Percentiles rank a stretch among this genome's conserved stretches.
Conservation (phyloP, 306 rosid species). For the Gastrolobium bilobum region DNA sequence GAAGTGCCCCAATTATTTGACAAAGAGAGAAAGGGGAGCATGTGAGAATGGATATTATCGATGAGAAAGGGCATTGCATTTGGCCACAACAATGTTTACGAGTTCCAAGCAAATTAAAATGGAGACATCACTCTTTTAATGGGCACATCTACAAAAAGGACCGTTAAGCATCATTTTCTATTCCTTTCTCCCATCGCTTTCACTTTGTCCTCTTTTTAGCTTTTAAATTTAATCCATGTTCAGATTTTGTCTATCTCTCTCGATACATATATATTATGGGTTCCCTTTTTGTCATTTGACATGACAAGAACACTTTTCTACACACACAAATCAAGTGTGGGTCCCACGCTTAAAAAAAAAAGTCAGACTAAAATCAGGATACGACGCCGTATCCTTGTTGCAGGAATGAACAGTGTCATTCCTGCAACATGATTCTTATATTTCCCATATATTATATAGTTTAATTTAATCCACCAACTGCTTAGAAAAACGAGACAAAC, state of each 20-base stretch:
- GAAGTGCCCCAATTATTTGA: conserved; percentile 47
- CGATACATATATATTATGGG: background rate
- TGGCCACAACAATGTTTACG: conserved; percentile 57
- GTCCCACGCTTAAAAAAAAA: too few species aligned
- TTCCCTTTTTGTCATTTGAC: too few species aligned
- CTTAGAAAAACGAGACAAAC: conserved; percentile 48
- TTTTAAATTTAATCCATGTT: conserved; percentile 43
- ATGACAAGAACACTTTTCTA: too few species aligned
- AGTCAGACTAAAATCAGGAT: too few species aligned
- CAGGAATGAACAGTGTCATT: too few species aligned
- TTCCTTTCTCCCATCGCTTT: conserved; percentile 41
- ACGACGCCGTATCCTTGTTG: too few species aligned
- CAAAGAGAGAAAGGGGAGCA: conserved; percentile 50
- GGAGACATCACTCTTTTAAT: conserved; percentile 31
- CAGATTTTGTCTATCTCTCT: conserved; percentile 23
- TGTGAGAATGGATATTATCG: conserved; percentile 61
- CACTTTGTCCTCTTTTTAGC: conserved; percentile 51
- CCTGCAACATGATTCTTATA: too few species aligned
- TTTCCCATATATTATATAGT: background rate
- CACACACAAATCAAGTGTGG: too few species aligned
- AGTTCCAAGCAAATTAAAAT: conserved; percentile 59
- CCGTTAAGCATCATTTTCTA: conserved; percentile 63
- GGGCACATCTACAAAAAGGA: conserved; percentile 40
- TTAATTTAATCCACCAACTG: conserved; percentile 37
- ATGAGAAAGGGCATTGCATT: conserved; percentile 60